Evolutionary conservation across 495 filamentous ascomycete species (phyloP).

Genomic region (Xylaria sp.): DNA sequence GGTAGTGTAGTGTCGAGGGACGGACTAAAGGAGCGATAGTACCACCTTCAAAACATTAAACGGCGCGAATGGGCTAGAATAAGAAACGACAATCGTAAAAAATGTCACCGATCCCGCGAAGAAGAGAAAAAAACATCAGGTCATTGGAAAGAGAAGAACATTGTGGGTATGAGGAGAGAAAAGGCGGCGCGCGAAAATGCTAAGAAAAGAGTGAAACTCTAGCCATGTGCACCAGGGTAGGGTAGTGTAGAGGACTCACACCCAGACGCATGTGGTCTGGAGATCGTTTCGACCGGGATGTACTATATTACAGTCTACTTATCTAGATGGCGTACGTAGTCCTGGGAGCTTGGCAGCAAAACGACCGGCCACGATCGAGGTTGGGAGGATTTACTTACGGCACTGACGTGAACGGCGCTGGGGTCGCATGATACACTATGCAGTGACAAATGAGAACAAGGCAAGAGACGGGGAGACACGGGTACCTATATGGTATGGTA

Average conservation of each 20-base stretch:
- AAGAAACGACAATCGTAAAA: constrained; percentile 23
- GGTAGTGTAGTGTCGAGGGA: constrained; percentile 30
- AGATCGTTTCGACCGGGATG: constrained; percentile 41
- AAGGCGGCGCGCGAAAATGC: background rate
- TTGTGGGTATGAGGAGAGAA: background rate
- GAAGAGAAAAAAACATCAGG: constrained; percentile 20
- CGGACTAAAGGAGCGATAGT: constrained; percentile 27
- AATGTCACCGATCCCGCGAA: constrained; percentile 9
- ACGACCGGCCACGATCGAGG: background rate
- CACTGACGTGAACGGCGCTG: background rate
- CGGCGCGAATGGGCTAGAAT: constrained; percentile 23
- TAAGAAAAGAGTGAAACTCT: constrained; percentile 29
- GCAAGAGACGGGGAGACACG: background rate
- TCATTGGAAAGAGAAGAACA: constrained; percentile 6
- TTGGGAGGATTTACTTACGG: background rate
- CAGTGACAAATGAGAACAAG: constrained; percentile 9
- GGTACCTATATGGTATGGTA: background rate
- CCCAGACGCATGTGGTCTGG: constrained; percentile 31
- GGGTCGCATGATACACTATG: constrained; percentile 10
- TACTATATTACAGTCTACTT: background rate
- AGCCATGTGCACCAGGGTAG: constrained; percentile 8
- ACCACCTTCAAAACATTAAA: constrained; percentile 36
- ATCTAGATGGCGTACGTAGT: background rate
- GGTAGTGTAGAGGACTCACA: background rate
- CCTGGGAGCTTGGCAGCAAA: background rate